Conservation (phyloP, 2,329 filamentous ascomycete genomes). For the Claviceps fusiformis region DNA sequence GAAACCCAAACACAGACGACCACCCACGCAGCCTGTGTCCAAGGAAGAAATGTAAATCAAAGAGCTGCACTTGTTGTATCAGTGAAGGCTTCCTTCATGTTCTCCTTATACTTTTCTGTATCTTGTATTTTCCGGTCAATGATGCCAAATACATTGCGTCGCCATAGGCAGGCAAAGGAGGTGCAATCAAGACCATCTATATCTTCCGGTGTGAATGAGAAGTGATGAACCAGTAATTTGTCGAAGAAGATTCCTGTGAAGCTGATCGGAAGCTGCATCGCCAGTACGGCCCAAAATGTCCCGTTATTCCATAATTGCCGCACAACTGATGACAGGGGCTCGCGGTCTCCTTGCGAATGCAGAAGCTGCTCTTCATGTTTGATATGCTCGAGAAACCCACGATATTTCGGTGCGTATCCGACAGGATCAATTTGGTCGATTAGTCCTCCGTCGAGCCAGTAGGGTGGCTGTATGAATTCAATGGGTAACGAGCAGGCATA, state of each 20-base stretch:
- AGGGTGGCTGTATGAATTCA: slow-evolving; percentile 11
- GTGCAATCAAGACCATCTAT: background rate
- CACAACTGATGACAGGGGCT: background rate
- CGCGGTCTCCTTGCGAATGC: background rate
- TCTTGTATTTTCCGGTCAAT: background rate
- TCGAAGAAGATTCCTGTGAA: background rate
- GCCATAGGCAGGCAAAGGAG: background rate
- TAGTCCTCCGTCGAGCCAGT: slow-evolving; percentile 19
- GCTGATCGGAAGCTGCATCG: background rate
- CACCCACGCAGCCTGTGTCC: background rate
- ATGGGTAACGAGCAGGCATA: slow-evolving; percentile 17
- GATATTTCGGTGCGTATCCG: background rate
- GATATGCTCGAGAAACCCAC: background rate
- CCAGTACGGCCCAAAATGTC: background rate
- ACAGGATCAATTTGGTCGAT: background rate
- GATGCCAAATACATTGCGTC: background rate
- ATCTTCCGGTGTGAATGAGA: background rate
- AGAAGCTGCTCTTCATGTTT: background rate
- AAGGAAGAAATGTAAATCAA: background rate
- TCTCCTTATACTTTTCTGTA: background rate
- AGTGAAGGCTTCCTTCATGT: background rate
- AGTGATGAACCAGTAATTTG: background rate
- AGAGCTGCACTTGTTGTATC: background rate
- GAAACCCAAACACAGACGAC: background rate
- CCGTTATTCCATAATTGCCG: background rate